Conservation (phyloP, 768 basidiomycete genomes). For the Gelatoporia subvermispora region DNA sequence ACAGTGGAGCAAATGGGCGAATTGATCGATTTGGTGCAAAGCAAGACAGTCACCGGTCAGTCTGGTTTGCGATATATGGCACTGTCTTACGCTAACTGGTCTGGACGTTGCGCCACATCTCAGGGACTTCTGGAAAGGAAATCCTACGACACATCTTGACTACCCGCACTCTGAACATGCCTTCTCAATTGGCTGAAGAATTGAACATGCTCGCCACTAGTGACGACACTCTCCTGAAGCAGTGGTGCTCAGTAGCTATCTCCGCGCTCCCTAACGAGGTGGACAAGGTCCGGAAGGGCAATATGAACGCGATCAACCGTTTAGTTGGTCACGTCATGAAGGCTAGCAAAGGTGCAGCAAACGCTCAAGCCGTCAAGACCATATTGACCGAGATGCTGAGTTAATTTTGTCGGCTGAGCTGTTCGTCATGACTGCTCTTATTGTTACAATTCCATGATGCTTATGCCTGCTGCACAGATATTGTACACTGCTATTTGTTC, state of each 20-base stretch:
- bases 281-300: constrained; percentile 60
- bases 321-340: constrained; percentile 87
- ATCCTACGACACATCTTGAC: constrained; percentile 70
- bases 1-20: constrained; percentile 63
- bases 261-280: constrained; percentile 61
- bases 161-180: constrained; percentile 31
- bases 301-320: constrained; percentile 72
- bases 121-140: constrained; percentile 75
- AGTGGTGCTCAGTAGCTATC: constrained; percentile 63
- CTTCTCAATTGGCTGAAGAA: constrained; percentile 42
- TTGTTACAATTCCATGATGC: too few relatives aligned
- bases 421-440: too few relatives aligned
- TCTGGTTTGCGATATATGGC: background rate
- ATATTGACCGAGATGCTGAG: constrained; percentile 46
- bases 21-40: constrained; percentile 71
- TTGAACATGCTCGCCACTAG: constrained; percentile 42
- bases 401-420: background rate
- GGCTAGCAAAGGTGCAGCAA: constrained; percentile 68
- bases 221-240: constrained; percentile 37
- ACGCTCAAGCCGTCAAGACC: constrained; percentile 56
- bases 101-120: background rate
- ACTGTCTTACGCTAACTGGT: constrained; percentile 3
- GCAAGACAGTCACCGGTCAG: constrained; percentile 64
- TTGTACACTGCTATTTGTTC: background rate
- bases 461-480: too few relatives aligned